Evolutionary conservation across 2,329 filamentous ascomycete species (phyloP).

Genomic region (Periconia digitata): DNA sequence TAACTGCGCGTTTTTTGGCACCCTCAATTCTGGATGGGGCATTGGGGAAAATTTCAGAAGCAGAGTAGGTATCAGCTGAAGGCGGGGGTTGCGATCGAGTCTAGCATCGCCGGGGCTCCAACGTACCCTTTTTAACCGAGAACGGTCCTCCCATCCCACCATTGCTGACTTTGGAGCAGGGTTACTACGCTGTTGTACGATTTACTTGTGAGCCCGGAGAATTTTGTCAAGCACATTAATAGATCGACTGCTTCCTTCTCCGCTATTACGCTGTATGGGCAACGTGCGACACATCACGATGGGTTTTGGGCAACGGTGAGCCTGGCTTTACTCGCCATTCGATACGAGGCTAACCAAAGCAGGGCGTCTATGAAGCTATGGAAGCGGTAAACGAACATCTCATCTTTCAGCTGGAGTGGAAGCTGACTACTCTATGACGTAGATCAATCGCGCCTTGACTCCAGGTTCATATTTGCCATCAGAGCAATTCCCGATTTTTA

Average conservation of each 20-base stretch:
- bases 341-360: not conserved
- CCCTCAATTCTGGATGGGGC: conserved; percentile 21
- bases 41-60: conserved; percentile 21
- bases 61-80: conserved; percentile 19
- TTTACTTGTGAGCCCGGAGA: conserved; percentile 47
- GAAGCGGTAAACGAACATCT: conserved; percentile 15
- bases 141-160: not conserved
- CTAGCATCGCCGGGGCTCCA: too few species aligned
- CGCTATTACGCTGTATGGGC: conserved; percentile 21
- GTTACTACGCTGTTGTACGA: conserved; percentile 45
- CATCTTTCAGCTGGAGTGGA: conserved; percentile 1
- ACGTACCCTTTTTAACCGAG: not conserved
- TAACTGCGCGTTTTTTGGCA: conserved; percentile 20
- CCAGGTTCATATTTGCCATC: conserved; percentile 24
- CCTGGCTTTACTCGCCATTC: conserved; percentile 1
- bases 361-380: conserved; percentile 22
- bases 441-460: conserved; percentile 17
- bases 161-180: conserved; percentile 8
- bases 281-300: conserved; percentile 18
- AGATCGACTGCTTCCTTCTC: conserved; percentile 22
- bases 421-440: conserved; percentile 1
- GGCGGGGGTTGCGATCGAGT: too few species aligned
- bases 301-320: conserved; percentile 28
- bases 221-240: conserved; percentile 38
- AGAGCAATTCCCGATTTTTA: conserved; percentile 29